Base-by-base conservation (phyloP, 495 filamentous ascomycete species). In the Penicillium tannophilum region DNA sequence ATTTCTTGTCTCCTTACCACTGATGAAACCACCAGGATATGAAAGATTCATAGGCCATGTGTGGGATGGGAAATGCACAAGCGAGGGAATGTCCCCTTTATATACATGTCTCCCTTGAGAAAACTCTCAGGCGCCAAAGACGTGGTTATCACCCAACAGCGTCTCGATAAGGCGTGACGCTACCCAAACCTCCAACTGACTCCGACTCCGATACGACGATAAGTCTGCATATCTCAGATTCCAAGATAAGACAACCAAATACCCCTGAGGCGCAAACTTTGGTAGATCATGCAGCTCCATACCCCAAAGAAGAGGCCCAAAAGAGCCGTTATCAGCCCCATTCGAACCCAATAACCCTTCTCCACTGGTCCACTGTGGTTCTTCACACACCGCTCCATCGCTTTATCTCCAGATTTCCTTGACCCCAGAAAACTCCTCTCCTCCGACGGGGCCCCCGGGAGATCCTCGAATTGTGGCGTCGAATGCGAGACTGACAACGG, bases 111-210 rank as follows among this genome's bases (percentile, higher is more conserved):
- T 41, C 28, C 16, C 16, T 17, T n/a, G 14, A 12, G 39, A 30
- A 24, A 51, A 51, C 6, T 51, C 17, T 24, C 49, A 19, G 30
- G 49, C 49, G 31, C 33, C 49, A 36, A 26, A 49, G 50, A 44
- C 44, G 8, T 53, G 45, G 56, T 60, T 41, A 63, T 65, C 60
- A 57, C 44, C 54, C 63, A 54, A 48, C 19, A 43, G 49, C 4
- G 50, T 59, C 48, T 66, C 52, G 64, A 66, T 66, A 66, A 66
- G 61, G 47, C 36, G 56, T 63, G 60, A 65, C 60, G 56, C 60
- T 54, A 57, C 47, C 52, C 49, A 59, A 59, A 28, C 31, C 26
- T 51, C 24, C 45, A 42, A 20, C 47, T 19, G 20, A 45, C 33
- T 16, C 45, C 23, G 44, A 47, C 9, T 24, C 45, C 46, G 16